Conservation (phyloP, 345 rosid genomes). For the Bruguiera parviflora region DNA sequence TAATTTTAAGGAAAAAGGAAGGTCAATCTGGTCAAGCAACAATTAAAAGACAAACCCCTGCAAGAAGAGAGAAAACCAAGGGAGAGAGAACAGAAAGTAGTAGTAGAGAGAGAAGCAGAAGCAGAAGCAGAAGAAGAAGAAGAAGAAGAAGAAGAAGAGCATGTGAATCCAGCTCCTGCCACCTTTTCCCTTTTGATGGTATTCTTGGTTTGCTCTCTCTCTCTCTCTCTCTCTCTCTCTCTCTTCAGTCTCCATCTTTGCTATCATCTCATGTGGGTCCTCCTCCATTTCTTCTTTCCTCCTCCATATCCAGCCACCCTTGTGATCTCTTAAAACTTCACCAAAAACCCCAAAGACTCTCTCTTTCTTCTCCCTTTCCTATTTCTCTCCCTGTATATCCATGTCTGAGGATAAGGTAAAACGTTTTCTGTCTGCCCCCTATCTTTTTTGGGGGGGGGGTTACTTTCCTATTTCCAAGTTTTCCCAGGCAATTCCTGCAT, state of each 20-base stretch:
- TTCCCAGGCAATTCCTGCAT: not conserved
- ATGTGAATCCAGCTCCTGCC: too few relatives aligned
- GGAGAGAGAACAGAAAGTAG: not conserved
- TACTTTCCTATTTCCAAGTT: not conserved
- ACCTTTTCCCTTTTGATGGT: constrained; percentile 13
- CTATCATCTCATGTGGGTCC: not conserved
- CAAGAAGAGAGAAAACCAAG: not conserved
- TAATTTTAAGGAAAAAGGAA: not conserved
- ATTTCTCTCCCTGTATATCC: not conserved
- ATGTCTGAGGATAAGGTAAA: constrained; percentile 1
- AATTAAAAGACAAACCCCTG: not conserved
- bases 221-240: not conserved
- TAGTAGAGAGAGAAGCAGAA: not conserved
- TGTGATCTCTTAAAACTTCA: not conserved
- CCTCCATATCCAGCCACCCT: not conserved
- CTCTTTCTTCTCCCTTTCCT: not conserved
- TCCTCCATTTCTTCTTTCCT: not conserved
- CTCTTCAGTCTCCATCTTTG: not conserved
- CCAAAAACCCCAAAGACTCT: not conserved
- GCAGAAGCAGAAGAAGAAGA: too few relatives aligned
- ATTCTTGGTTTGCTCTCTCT: not conserved
- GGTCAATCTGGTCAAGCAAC: not conserved
- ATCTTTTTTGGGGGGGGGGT: too few relatives aligned
- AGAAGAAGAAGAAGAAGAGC: not conserved
- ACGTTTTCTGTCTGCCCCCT: too few relatives aligned